Percentiles rank a stretch among this genome's conserved stretches.
Conservation (phyloP, 768 basidiomycete genomes). For the Daedaleopsis nitida region DNA sequence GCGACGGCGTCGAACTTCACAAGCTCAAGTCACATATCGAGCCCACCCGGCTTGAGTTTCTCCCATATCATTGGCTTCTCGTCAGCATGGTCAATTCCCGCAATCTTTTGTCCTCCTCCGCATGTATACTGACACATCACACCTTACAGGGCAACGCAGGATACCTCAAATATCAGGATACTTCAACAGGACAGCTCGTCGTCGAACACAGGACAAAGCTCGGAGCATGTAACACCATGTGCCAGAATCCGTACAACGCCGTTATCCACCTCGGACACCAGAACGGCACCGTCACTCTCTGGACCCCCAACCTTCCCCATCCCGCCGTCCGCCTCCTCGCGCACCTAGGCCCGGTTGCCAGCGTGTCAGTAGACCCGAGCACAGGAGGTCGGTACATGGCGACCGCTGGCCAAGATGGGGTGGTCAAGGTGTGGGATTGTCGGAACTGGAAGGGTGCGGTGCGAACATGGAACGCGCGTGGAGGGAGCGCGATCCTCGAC, state of each 20-base stretch:
- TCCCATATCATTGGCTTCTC: slow-evolving; percentile 95
- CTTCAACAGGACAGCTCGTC: slow-evolving; percentile 86
- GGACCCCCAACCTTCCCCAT: slow-evolving; percentile 93
- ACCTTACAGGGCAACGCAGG: slow-evolving; percentile 75
- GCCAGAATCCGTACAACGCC: slow-evolving; percentile 91
- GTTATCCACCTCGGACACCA: slow-evolving; percentile 94
- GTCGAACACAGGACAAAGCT: slow-evolving; percentile 89
- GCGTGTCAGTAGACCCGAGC: slow-evolving; percentile 82
- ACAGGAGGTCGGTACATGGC: slow-evolving; percentile 89
- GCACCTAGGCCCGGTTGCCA: slow-evolving; percentile 84
- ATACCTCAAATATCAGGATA: slow-evolving; percentile 95
- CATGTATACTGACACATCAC: neutral
- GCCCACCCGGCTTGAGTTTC: slow-evolving; percentile 85
- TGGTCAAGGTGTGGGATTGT: slow-evolving; percentile 95
- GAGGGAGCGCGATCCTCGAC: slow-evolving; percentile 67
- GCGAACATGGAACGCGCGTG: slow-evolving; percentile 73
- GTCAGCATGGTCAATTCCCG: slow-evolving; percentile 58
- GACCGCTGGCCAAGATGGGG: slow-evolving; percentile 84
- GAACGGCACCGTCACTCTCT: slow-evolving; percentile 93
- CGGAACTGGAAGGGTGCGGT: slow-evolving; percentile 93
- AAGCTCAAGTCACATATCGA: slow-evolving; percentile 83
- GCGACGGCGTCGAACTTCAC: slow-evolving; percentile 91
- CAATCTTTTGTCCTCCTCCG: neutral
- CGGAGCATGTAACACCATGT: slow-evolving; percentile 81
- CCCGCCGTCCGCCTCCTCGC: slow-evolving; percentile 91